Evolutionary conservation across 75 land plant genomes (phyloP).

Genomic region (Sequoia sempervirens): DNA sequence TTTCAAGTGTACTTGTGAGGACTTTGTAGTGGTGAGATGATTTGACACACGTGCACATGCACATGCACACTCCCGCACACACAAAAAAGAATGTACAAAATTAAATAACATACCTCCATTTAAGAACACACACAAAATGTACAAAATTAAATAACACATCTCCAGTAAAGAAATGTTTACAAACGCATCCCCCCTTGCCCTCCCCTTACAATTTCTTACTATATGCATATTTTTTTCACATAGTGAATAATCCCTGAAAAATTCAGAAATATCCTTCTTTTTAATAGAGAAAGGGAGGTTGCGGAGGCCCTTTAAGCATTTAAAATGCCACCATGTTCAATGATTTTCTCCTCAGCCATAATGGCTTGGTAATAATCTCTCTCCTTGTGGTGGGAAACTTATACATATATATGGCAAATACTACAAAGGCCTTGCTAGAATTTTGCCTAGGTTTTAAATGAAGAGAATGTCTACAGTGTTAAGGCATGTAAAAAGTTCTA

Average conservation of each 20-base stretch:
- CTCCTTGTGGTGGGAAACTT: constrained; percentile 71
- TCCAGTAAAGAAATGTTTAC: no score
- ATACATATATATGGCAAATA: constrained; percentile 43
- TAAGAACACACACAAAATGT: no score
- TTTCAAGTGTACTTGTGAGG: neutral
- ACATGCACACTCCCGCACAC: no score
- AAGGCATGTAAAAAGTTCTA: constrained; percentile 17
- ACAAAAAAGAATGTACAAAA: no score
- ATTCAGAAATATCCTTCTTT: constrained; percentile 59
- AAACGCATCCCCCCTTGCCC: no score
- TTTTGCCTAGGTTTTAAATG: constrained; percentile 21
- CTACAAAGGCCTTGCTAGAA: constrained; percentile 35
- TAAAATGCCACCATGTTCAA: neutral
- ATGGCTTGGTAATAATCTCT: constrained; percentile 78
- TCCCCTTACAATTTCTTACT: constrained; percentile 28
- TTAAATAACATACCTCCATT: no score
- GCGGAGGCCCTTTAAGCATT: constrained; percentile 48
- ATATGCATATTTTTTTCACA: constrained; percentile 62
- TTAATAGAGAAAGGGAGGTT: constrained; percentile 56
- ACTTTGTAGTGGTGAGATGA: neutral
- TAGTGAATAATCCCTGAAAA: constrained; percentile 54
- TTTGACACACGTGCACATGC: no score
- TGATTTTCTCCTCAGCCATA: neutral
- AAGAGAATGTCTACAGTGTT: constrained; percentile 25
- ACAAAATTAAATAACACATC: no score